phyloP scores from a whole-genome alignment of 179 eudicot species.

The Pouteria campechiana region DNA sequence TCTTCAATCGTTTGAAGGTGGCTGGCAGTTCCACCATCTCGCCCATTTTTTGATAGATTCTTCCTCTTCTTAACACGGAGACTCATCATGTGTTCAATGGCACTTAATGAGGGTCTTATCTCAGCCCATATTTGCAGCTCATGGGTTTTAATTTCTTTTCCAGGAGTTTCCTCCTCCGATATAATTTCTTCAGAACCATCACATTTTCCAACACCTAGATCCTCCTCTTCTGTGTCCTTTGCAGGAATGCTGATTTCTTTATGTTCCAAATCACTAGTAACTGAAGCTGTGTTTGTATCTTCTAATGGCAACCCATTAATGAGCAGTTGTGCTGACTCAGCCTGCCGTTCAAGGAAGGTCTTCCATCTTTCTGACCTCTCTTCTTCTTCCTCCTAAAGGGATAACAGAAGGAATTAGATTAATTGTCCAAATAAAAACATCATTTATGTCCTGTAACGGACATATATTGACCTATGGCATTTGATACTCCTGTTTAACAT shows the following conservation, averaged over 20 bases:
- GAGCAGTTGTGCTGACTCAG: slow-evolving; percentile 38
- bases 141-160: slow-evolving; percentile 27
- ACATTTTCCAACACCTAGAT: slow-evolving; percentile 6
- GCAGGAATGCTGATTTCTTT: slow-evolving; percentile 10
- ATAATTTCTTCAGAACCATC: slow-evolving; percentile 17
- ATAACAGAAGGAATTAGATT: not conserved
- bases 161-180: slow-evolving; percentile 20
- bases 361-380: slow-evolving; percentile 96
- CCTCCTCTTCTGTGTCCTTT: slow-evolving; percentile 15
- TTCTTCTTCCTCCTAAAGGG: slow-evolving; percentile 90
- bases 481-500: too few species aligned
- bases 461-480: too few species aligned
- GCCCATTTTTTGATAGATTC: slow-evolving; percentile 19
- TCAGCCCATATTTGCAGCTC: slow-evolving; percentile 64
- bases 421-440: too few species aligned
- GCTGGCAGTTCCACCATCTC: slow-evolving; percentile 18
- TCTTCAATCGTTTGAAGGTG: slow-evolving; percentile 40
- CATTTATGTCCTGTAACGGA: too few species aligned
- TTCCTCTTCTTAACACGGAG: slow-evolving; percentile 53
- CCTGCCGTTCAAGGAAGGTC: slow-evolving; percentile 52
- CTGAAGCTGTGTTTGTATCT: slow-evolving; percentile 9
- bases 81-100: slow-evolving; percentile 81
- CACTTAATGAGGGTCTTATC: slow-evolving; percentile 60
- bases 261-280: slow-evolving; percentile 14
- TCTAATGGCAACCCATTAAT: slow-evolving; percentile 20